Evolutionary conservation across 306 rosid genomes (phyloP), one percentile per base, ranked within the genome.

Genomic region (Lotus japonicus): DNA sequence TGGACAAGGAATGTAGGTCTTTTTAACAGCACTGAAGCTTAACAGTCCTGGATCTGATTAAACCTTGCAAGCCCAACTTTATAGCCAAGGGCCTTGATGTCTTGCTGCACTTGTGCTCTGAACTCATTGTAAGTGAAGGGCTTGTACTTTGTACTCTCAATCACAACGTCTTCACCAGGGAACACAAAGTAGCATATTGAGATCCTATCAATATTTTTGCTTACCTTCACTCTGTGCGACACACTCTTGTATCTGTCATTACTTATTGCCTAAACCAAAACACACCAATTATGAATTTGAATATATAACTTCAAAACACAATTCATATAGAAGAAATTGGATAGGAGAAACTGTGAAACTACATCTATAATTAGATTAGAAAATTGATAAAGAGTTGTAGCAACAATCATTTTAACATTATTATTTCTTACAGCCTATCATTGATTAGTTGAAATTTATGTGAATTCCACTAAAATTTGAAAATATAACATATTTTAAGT

Each of bases 51-150:
- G 6, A 17, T 62, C 0, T 38, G 55, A 8, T 45, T 71, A 84
- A 90, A 88, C 60, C 88, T 82, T 17, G 85, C 38, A 31, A 90
- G 90, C 5, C 97, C 95, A 70, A 90, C 85, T 71, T 90, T 90
- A 42, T 33, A 17, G 16, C 95, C 95, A 9, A 72, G 3, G 23
- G 70, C 15, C 61, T 85, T 90, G 48, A 82, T 0, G 26, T 87
- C 97, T 43, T 73, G 44, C 58, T 87, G 90, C 23, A 82, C 89
- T 57, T 85, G 88, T 5, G 75, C 84, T 57, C 80, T 85, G 51
- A 90, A 90, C 9, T 90, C 87, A 12, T 52, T 68, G 70, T 87
- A 87, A 6, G 87, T 90, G 31, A 90, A 90, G 2, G 97, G 88
- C 60, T 65, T 84, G 77, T 90, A 90, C 13, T 84, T 80, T 16